These are phyloP conservation scores for Capsicum chinense DNA, from an alignment of 257 asterid species.

Conservation along the genomic window DNA sequence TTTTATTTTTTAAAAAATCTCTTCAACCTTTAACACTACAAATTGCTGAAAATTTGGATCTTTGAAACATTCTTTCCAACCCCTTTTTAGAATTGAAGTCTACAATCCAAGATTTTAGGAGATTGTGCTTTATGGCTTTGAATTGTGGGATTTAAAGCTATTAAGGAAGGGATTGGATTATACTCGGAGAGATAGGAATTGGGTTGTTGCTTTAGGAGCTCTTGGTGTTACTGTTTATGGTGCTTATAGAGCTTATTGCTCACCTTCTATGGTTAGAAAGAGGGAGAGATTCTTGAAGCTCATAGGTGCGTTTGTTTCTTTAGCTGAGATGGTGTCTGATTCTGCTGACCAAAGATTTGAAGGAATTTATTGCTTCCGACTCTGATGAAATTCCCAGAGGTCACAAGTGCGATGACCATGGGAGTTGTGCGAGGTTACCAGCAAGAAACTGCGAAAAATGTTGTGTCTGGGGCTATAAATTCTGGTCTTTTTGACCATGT, in stretches of 20 bases:
- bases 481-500: conserved; percentile 42
- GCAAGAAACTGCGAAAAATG: conserved; percentile 30
- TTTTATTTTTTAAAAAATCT: background rate
- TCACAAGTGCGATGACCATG: conserved; percentile 54
- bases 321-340: conserved; percentile 64
- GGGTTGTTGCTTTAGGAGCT: conserved; percentile 54
- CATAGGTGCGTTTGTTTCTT: conserved; percentile 43
- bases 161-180: conserved; percentile 42
- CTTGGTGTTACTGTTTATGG: conserved; percentile 61
- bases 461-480: conserved; percentile 17
- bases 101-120: background rate
- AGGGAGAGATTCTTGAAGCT: conserved; percentile 55
- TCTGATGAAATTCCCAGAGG: conserved; percentile 62
- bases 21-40: background rate
- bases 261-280: conserved; percentile 58
- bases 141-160: conserved; percentile 44
- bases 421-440: conserved; percentile 57
- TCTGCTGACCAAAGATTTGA: conserved; percentile 71
- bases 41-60: background rate
- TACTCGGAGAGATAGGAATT: conserved; percentile 49
- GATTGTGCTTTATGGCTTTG: background rate
- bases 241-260: conserved; percentile 52
- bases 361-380: conserved; percentile 60
- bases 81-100: conserved; percentile 9
- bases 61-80: background rate